Percentiles rank a stretch among this genome's conserved stretches.
phyloP scores from a whole-genome alignment of 1,139 yeast species.

The Pichia sp. region DNA sequence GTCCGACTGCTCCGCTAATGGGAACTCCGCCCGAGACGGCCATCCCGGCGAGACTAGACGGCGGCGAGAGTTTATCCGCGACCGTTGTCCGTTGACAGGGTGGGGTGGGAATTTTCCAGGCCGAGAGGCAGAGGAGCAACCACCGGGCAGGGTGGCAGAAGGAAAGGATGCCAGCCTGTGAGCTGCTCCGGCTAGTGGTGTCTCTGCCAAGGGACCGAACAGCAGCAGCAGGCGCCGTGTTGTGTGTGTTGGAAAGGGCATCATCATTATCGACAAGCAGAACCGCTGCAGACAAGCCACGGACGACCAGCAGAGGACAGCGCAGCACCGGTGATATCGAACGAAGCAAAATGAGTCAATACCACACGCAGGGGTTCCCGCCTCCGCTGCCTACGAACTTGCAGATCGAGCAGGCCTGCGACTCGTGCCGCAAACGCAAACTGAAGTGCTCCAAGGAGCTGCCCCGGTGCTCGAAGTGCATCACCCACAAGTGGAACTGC shows the following conservation, averaged over 20 bases:
- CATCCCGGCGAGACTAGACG: too few species aligned
- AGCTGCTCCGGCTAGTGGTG: too few species aligned
- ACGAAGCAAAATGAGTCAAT: background rate
- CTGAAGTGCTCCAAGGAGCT: conserved; percentile 57
- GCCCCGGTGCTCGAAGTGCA: conserved; percentile 76
- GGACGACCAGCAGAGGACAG: too few species aligned
- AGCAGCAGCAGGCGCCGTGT: too few species aligned
- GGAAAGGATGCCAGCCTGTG: too few species aligned
- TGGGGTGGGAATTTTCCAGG: background rate
- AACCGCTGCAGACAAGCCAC: too few species aligned
- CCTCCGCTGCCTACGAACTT: conserved; percentile 10
- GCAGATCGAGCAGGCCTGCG: conserved; percentile 41
- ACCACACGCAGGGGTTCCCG: background rate
- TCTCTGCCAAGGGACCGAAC: too few species aligned
- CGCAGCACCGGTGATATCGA: background rate
- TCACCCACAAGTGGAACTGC: conserved; percentile 69
- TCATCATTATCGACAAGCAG: too few species aligned
- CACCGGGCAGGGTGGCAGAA: too few species aligned
- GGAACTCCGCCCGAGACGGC: background rate
- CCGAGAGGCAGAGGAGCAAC: background rate
- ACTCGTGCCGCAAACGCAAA: conserved; percentile 55
- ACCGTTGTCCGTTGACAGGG: background rate
- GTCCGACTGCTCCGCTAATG: background rate
- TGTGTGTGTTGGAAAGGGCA: too few species aligned
- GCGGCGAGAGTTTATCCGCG: background rate